These are phyloP conservation scores for Clavispora asparagi DNA, from an alignment of 805 yeast species.

Conservation along the genomic window DNA sequence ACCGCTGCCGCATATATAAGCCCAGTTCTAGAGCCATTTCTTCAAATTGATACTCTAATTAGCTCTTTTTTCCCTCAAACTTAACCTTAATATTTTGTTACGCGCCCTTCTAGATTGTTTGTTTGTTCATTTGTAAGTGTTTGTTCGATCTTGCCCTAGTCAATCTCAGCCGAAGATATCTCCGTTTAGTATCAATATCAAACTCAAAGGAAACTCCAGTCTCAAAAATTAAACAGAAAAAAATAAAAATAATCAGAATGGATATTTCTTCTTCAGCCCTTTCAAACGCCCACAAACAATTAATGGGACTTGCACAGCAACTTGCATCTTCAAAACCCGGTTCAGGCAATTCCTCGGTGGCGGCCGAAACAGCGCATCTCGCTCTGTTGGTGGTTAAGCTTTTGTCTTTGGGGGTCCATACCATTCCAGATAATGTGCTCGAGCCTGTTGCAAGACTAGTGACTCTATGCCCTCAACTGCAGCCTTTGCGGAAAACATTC, in stretches of 20 bases:
- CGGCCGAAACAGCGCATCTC: neutral
- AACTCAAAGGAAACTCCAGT: no score
- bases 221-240: no score
- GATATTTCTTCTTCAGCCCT: neutral
- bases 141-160: no score
- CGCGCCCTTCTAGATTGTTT: no score
- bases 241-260: neutral
- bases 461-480: neutral
- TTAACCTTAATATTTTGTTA: no score
- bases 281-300: neutral
- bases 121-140: no score
- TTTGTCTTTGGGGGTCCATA: neutral
- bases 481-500: conserved; percentile 1
- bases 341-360: neutral
- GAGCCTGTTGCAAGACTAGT: conserved; percentile 1
- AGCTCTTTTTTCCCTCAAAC: no score
- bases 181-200: no score
- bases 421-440: neutral
- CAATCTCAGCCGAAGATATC: no score
- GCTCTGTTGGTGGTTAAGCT: conserved; percentile 1
- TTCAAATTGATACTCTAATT: no score
- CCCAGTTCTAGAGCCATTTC: neutral
- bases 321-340: neutral
- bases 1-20: neutral
- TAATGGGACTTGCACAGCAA: neutral